Base-by-base conservation (phyloP, 2,329 filamentous ascomycete genomes). In the Biscogniauxia mediterranea region DNA sequence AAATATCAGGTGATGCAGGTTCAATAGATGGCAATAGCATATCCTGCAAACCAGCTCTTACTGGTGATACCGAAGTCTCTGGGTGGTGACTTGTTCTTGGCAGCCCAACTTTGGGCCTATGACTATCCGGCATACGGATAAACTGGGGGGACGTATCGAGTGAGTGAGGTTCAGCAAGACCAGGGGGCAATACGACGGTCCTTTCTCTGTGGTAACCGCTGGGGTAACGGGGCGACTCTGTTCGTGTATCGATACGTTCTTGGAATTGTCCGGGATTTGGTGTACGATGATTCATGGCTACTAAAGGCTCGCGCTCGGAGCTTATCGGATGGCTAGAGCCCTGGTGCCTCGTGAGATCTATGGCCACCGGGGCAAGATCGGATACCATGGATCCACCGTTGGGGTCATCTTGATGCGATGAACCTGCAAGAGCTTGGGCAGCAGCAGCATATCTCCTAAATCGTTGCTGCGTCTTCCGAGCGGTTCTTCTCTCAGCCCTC, bases 361-460 rank as follows among this genome's bases (percentile, higher is more conserved):
- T 52, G 23, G 65, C 57, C 32, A 57, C 55, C 55, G 66, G 52
- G 61, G 63, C 63, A 54, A 59, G 56, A 55, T 62, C 63, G 53
- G 60, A 60, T 21, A 61, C 64, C 61, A 59, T 64, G 23, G 63
- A 57, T 52, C 61, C 64, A 53, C 59, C 57, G 42, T 54, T 55
- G 57, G 60, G 59, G 20, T 51, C 56, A 58, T 62, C 57, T 13
- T 63, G 66, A n/a, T 55, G 50, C 23, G 64, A 59, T 26, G 67
- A 63, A 56, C 61, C 65, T 28, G 70, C 68, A 23, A 74, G 66
- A 51, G 70, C 70, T 62, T 75, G 69, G 58, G 73, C 73, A 38
- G 71, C 71, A 55, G 71, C 71, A 62, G 71, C 71, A 61, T 75
- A 75, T 69, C 73, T 69, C 62, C 70, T 75, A 64, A 74, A 75